Base-by-base conservation (phyloP, 305 asterid genomes). In the Rubia peregrina region DNA sequence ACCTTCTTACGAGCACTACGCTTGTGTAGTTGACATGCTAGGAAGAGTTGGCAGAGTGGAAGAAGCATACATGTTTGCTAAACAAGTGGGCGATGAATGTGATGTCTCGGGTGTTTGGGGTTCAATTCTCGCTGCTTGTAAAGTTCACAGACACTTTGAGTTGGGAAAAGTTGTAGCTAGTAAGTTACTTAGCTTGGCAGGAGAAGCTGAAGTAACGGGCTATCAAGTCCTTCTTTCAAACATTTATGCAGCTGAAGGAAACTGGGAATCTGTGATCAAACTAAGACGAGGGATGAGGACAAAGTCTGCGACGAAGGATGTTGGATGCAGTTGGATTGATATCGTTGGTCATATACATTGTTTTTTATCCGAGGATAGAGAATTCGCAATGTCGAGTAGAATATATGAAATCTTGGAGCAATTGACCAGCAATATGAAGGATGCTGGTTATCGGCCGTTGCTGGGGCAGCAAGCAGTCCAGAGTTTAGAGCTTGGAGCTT, bases 271-370 rank as follows among this genome's bases (percentile, higher is more conserved):
- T 77, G 98, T 82, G 49, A 84, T 80, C 81, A 76, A 44, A 13
- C 82, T 85, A 74, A 89, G 97, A 83, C 84, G 73, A 75, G 88
- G 80, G 61, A 86, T 92, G 92, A 70, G 66, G 61, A 83, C 81
- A 72, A 88, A 77, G 76, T 90, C 96, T 61, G 16, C 87, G 79
- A 70, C 57, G 44, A 90, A 90, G 82, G 98, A 93, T 82, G 85
- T 86, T n/a, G 96, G 95, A 41, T 86, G 95, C 84, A 93, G 97
- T 79, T 93, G 98, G 97, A 88, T 93, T 71, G 83, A 86, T 73
- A 69, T 89, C 36, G 78, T 76, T 16, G 95, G 98, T 49, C 61
- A 68, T 64, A 66, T 84, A 6, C 76, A 77, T 64, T 85, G 72
- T 71, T 93, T 90, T 38, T 81, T 77, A 41, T 87, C 98, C 21